These are phyloP conservation scores for Rutstroemia sp. DNA, from an alignment of 2,329 filamentous ascomycete genomes.

Conservation along the genomic window DNA sequence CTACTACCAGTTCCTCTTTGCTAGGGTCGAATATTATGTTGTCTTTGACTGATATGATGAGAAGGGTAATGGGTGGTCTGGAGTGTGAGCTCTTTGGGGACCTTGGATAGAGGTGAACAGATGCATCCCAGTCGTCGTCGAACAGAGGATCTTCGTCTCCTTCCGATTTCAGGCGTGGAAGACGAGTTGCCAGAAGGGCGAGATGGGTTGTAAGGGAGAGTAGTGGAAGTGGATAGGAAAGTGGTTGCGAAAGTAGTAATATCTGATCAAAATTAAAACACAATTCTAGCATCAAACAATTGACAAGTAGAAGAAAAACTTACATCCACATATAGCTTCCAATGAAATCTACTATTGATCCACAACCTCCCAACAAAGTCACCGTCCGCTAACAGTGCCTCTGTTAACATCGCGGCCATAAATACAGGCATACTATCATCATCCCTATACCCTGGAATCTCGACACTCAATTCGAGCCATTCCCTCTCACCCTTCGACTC, in stretches of 20 bases:
- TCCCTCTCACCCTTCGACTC: slow-evolving; percentile 45
- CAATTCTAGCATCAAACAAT: background rate
- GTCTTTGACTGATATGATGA: slow-evolving; percentile 77
- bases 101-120: slow-evolving; percentile 61
- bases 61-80: slow-evolving; percentile 78
- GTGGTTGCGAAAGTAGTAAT: slow-evolving; percentile 82
- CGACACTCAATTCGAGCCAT: slow-evolving; percentile 87
- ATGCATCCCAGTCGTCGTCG: slow-evolving; percentile 92
- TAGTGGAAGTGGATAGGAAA: slow-evolving; percentile 88
- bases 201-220: slow-evolving; percentile 91
- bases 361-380: slow-evolving; percentile 64
- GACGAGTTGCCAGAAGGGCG: slow-evolving; percentile 77
- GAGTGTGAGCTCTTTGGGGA: slow-evolving; percentile 25
- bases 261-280: slow-evolving; percentile 48
- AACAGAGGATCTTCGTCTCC: slow-evolving; percentile 95
- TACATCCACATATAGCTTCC: slow-evolving; percentile 93
- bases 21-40: slow-evolving; percentile 94
- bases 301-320: background rate
- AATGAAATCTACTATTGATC: slow-evolving; percentile 91
- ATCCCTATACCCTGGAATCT: slow-evolving; percentile 84
- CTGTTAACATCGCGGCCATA: slow-evolving; percentile 77
- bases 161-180: slow-evolving; percentile 81
- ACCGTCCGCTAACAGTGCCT: slow-evolving; percentile 72
- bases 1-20: slow-evolving; percentile 86
- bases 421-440: slow-evolving; percentile 88